Evolutionary conservation across 805 yeast genomes (phyloP).

Genomic region (Blastobotrys peoriensis): DNA sequence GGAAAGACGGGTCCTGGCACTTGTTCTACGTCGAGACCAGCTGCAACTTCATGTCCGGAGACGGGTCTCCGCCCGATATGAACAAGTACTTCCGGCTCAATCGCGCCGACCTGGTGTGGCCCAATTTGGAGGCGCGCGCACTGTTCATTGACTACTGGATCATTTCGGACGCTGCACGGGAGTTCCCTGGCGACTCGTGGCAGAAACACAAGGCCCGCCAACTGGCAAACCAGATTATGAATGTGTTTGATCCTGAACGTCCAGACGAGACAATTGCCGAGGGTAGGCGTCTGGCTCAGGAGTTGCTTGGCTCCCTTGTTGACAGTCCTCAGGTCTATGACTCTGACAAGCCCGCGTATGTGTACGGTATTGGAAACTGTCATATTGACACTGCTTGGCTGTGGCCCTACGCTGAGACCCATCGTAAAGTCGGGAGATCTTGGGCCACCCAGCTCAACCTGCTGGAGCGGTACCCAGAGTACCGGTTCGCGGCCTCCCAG

Average conservation of each 20-base stretch:
- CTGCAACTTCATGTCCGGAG: constrained; percentile 93
- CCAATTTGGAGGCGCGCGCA: constrained; percentile 73
- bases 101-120: constrained; percentile 72
- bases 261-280: constrained; percentile 43
- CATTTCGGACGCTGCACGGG: constrained; percentile 86
- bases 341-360: constrained; percentile 35
- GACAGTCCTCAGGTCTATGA: constrained; percentile 61
- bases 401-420: constrained; percentile 98
- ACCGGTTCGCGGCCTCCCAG: constrained; percentile 89
- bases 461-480: constrained; percentile 86
- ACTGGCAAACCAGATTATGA: constrained; percentile 76
- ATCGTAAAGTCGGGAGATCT: constrained; percentile 85
- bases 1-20: constrained; percentile 49
- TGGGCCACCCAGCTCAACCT: constrained; percentile 91
- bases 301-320: constrained; percentile 57
- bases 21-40: constrained; percentile 79
- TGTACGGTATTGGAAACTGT: constrained; percentile 87
- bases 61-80: constrained; percentile 57
- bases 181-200: constrained; percentile 66
- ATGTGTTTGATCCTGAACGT: constrained; percentile 70
- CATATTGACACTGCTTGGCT: constrained; percentile 98
- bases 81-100: constrained; percentile 63
- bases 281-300: constrained; percentile 62
- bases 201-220: constrained; percentile 80
- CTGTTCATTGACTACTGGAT: constrained; percentile 79